phyloP scores from a whole-genome alignment of 306 rosid species.

The Cucumis hystrix region DNA sequence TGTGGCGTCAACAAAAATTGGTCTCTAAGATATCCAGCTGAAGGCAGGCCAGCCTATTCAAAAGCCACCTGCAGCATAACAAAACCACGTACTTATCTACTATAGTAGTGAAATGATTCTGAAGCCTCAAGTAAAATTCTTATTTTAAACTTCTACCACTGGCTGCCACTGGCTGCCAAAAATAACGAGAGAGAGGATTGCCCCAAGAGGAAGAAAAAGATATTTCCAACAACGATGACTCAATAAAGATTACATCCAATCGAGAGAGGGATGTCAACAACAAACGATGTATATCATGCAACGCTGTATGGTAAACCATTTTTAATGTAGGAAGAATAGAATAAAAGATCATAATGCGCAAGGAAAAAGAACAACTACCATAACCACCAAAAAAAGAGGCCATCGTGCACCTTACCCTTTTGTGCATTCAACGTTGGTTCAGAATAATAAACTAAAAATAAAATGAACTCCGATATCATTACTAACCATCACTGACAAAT shows the following conservation, averaged over 20 bases:
- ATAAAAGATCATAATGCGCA: background rate
- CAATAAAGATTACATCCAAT: background rate
- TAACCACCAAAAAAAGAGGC: background rate
- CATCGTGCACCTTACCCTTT: background rate
- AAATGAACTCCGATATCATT: constrained; percentile 4
- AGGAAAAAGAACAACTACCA: background rate
- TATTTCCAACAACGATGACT: background rate
- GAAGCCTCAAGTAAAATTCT: background rate
- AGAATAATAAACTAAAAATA: background rate
- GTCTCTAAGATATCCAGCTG: background rate
- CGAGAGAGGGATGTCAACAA: background rate
- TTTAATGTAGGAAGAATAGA: background rate
- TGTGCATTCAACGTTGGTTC: background rate
- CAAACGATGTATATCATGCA: background rate
- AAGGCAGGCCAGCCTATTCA: background rate
- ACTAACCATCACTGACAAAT: constrained; percentile 92
- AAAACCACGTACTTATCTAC: background rate
- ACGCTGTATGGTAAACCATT: background rate
- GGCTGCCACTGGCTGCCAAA: background rate
- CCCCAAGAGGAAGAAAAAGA: background rate
- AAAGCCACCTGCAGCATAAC: background rate
- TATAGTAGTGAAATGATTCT: background rate
- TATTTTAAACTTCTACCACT: background rate
- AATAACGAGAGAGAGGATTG: background rate
- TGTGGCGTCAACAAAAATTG: background rate